Conservation (phyloP, 371 early-diverging fungal genomes). For the Aphelidium insulamus region DNA sequence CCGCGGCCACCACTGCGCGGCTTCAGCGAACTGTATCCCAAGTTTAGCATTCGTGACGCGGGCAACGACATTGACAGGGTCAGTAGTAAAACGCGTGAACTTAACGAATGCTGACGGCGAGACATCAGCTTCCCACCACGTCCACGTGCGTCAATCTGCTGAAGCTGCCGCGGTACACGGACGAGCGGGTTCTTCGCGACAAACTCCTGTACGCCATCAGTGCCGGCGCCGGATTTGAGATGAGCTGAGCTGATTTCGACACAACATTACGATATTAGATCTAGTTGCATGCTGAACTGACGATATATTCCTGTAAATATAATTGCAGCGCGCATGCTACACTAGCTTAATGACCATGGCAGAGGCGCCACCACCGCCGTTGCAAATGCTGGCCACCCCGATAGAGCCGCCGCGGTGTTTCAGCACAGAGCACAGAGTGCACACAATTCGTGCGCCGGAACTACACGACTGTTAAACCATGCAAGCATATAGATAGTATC, state of each 20-base stretch:
- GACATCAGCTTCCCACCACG: slow-evolving; percentile 42
- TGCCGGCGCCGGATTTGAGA: slow-evolving; percentile 80
- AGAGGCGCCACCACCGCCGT: slow-evolving; percentile 88
- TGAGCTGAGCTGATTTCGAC: too few relatives aligned
- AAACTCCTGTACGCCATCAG: slow-evolving; percentile 72
- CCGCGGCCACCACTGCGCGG: slow-evolving; percentile 77
- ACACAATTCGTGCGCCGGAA: slow-evolving; percentile 82
- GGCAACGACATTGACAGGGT: slow-evolving; percentile 4
- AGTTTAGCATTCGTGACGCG: slow-evolving; percentile 52
- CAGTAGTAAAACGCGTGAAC: slow-evolving; percentile 1
- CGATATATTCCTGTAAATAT: too few relatives aligned
- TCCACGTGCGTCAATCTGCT: slow-evolving; percentile 86
- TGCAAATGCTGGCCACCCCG: slow-evolving; percentile 84
- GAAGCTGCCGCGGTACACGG: slow-evolving; percentile 62
- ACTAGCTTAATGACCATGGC: slow-evolving; percentile 64
- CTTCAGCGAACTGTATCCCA: slow-evolving; percentile 56
- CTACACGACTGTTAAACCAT: too few relatives aligned
- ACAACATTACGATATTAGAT: too few relatives aligned
- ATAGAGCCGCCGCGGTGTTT: slow-evolving; percentile 37
- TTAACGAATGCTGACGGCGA: slow-evolving; percentile 4
- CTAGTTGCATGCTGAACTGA: too few relatives aligned
- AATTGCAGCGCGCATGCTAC: too few relatives aligned
- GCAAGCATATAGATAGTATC: too few relatives aligned
- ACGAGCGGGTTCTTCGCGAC: slow-evolving; percentile 15
- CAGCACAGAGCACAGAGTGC: slow-evolving; percentile 56